Percentiles rank a stretch among this genome's conserved stretches.
Evolutionary conservation across 2,329 filamentous ascomycete species (phyloP).

Genomic region (Ceratocystis variospora): DNA sequence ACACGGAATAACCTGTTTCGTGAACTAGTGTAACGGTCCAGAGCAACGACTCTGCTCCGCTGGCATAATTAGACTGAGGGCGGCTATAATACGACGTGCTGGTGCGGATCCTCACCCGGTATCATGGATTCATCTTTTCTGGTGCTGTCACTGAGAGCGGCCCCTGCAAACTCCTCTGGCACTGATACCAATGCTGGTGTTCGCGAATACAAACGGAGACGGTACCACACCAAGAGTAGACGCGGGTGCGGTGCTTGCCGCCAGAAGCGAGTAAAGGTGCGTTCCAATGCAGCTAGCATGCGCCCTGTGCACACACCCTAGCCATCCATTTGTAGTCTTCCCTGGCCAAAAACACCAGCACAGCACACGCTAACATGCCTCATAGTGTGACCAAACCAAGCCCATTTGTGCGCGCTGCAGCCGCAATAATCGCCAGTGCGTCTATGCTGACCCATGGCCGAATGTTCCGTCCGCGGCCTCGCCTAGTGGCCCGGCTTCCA

Average conservation of each 20-base stretch:
- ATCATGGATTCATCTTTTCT: constrained; percentile 19
- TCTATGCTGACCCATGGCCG: constrained; percentile 9
- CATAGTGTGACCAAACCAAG: constrained; percentile 22
- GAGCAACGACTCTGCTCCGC: not conserved
- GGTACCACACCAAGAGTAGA: constrained; percentile 18
- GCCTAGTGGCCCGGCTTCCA: not conserved
- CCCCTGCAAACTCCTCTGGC: not conserved
- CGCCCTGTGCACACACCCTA: not conserved
- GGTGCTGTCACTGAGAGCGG: constrained; percentile 13
- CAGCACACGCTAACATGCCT: not conserved
- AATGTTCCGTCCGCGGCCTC: not conserved
- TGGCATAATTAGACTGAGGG: not conserved
- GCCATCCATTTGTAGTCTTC: not conserved
- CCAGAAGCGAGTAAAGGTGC: constrained; percentile 23
- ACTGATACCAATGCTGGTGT: constrained; percentile 3
- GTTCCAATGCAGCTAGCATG: constrained; percentile 1
- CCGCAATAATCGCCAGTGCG: constrained; percentile 20
- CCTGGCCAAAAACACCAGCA: not conserved
- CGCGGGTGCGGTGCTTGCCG: constrained; percentile 22
- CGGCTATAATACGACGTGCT: not conserved
- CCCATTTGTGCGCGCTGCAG: constrained; percentile 21
- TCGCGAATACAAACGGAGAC: constrained; percentile 18
- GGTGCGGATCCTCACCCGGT: not conserved
- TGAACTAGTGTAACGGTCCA: not conserved
- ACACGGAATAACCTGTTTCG: not conserved